Conservation (phyloP, 169 alveolate genomes). For the Prorocentrum cordatum region DNA sequence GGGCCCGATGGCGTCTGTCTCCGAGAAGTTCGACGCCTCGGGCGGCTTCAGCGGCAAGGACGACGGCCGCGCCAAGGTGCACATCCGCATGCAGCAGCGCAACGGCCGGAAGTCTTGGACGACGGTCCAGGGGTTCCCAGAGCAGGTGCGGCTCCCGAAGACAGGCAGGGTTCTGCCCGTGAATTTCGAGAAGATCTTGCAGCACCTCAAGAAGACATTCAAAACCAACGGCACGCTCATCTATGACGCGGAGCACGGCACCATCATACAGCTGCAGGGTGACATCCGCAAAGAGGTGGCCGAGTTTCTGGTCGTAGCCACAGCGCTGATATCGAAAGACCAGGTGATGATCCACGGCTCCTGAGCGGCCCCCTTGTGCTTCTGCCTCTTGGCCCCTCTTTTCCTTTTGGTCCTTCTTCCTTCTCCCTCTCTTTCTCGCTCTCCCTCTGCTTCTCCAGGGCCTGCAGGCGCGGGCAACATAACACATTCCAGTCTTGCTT, state of each 20-base stretch:
- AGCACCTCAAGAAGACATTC: background rate
- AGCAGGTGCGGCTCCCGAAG: background rate
- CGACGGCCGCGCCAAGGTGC: too few relatives aligned
- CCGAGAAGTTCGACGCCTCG: too few relatives aligned
- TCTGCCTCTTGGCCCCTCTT: too few relatives aligned
- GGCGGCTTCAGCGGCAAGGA: too few relatives aligned
- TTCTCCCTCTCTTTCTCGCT: too few relatives aligned
- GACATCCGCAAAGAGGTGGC: conserved; percentile 68
- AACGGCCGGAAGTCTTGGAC: conserved; percentile 67
- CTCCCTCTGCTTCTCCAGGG: too few relatives aligned
- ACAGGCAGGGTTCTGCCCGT: background rate
- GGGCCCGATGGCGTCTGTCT: too few relatives aligned
- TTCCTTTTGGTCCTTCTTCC: too few relatives aligned
- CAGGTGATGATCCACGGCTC: conserved; percentile 67
- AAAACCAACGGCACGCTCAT: background rate
- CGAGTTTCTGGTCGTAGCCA: conserved; percentile 28
- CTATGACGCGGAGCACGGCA: conserved; percentile 43
- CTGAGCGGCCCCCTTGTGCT: too few relatives aligned
- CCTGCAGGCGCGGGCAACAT: too few relatives aligned
- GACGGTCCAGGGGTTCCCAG: background rate
- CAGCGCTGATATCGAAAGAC: conserved; percentile 50
- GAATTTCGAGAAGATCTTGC: background rate
- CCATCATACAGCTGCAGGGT: conserved; percentile 65
- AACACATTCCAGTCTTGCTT: too few relatives aligned
- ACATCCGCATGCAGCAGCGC: conserved; percentile 70